phyloP scores from a whole-genome alignment of 2,329 filamentous ascomycete species.

The Ophiocordyceps camponoti-floridani region DNA sequence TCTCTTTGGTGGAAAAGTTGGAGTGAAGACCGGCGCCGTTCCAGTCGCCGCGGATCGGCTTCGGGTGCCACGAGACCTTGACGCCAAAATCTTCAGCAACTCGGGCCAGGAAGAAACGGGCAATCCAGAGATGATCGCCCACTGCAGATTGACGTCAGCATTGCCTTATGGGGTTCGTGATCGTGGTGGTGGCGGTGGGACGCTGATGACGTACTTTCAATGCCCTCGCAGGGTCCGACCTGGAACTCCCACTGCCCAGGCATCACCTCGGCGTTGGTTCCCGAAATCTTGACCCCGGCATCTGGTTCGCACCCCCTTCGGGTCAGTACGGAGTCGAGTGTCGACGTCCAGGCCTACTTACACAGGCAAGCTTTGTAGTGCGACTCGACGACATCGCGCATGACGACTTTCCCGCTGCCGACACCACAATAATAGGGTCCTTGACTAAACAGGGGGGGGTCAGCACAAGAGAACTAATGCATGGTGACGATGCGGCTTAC shows the following conservation, averaged over 20 bases:
- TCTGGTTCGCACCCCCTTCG: conserved; percentile 17
- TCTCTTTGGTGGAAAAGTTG: conserved; percentile 84
- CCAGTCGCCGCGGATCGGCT: conserved; percentile 85
- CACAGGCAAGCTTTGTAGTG: conserved; percentile 50
- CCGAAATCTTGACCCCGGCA: conserved; percentile 81
- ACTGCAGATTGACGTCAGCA: conserved; percentile 25
- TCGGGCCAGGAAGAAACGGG: conserved; percentile 66
- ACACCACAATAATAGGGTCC: conserved; percentile 60
- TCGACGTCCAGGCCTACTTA: conserved; percentile 5
- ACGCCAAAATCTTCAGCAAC: conserved; percentile 93
- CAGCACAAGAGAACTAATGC: conserved; percentile 3
- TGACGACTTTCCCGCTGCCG: conserved; percentile 89
- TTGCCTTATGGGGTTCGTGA: conserved; percentile 5
- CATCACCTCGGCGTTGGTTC: conserved; percentile 89
- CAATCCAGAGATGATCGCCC: conserved; percentile 91
- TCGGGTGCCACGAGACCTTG: conserved; percentile 88
- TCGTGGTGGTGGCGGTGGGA: neutral
- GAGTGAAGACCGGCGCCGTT: conserved; percentile 88
- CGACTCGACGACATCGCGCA: conserved; percentile 85
- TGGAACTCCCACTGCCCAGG: conserved; percentile 92
- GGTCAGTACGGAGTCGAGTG: neutral
- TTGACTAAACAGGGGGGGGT: conserved; percentile 11
- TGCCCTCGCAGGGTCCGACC: conserved; percentile 77
- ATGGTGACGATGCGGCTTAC: conserved; percentile 6
- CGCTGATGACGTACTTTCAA: conserved; percentile 43